phyloP scores from a whole-genome alignment of 257 asterid species.

The Orobanche coerulescens region DNA sequence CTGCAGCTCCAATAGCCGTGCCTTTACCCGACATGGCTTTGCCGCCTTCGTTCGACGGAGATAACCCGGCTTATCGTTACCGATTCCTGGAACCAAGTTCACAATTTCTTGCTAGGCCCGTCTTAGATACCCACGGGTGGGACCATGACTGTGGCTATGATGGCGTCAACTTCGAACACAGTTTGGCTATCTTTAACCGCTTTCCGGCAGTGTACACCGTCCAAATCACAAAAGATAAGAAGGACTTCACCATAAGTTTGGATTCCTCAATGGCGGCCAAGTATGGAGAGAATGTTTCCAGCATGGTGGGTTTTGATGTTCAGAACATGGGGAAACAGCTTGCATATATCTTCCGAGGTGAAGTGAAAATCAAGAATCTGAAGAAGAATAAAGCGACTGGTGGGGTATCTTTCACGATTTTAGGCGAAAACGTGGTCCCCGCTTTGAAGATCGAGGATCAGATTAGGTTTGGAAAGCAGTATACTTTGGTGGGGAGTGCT shows the following conservation, averaged over 20 bases:
- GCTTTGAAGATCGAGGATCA: slow-evolving; percentile 84
- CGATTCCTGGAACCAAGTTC: slow-evolving; percentile 95
- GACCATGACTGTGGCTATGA: slow-evolving; percentile 98
- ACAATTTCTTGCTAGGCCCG: slow-evolving; percentile 92
- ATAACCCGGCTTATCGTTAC: slow-evolving; percentile 70
- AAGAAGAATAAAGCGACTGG: slow-evolving; percentile 67
- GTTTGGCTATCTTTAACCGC: slow-evolving; percentile 51
- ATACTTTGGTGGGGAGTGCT: slow-evolving; percentile 65
- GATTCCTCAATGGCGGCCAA: slow-evolving; percentile 73
- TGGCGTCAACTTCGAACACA: slow-evolving; percentile 89
- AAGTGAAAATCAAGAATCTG: slow-evolving; percentile 56
- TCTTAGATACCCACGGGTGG: slow-evolving; percentile 91
- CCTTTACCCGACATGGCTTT: slow-evolving; percentile 97
- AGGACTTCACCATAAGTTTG: slow-evolving; percentile 70
- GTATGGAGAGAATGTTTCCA: slow-evolving; percentile 63
- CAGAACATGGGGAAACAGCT: slow-evolving; percentile 91
- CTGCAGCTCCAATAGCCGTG: slow-evolving; percentile 87
- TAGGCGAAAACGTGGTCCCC: slow-evolving; percentile 77
- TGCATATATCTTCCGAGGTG: slow-evolving; percentile 75
- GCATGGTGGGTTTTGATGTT: slow-evolving; percentile 83
- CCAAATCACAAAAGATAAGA: slow-evolving; percentile 85
- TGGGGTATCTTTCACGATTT: slow-evolving; percentile 61
- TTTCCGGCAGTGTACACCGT: slow-evolving; percentile 64
- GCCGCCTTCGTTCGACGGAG: slow-evolving; percentile 83
- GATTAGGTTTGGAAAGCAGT: slow-evolving; percentile 59